phyloP scores from a whole-genome alignment of 2,329 filamentous ascomycete species.

The Monosporascus ibericus region DNA sequence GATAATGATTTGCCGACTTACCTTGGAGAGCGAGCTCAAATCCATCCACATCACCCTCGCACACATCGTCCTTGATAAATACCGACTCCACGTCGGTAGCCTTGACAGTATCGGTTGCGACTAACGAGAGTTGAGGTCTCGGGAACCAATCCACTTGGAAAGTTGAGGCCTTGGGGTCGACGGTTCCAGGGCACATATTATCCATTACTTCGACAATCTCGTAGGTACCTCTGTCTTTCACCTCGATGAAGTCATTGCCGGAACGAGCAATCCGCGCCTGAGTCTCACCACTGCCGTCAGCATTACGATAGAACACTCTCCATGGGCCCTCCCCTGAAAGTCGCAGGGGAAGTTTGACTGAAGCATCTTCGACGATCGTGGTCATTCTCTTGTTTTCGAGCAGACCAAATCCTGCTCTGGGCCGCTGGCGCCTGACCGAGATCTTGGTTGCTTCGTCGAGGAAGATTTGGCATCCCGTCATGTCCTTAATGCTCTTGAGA shows the following conservation, averaged over 20 bases:
- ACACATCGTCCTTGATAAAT: conserved; percentile 74
- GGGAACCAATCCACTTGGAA: conserved; percentile 85
- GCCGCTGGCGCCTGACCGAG: conserved; percentile 79
- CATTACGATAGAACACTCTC: conserved; percentile 69
- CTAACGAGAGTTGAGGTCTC: conserved; percentile 64
- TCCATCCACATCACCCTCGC: conserved; percentile 88
- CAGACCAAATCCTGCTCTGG: conserved; percentile 77
- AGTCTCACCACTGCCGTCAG: conserved; percentile 42
- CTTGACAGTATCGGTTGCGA: conserved; percentile 57
- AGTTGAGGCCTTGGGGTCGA: conserved; percentile 65
- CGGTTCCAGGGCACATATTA: conserved; percentile 70
- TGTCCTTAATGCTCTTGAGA: conserved; percentile 80
- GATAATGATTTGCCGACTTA: conserved; percentile 31
- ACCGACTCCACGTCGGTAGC: conserved; percentile 38
- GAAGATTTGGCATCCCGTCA: conserved; percentile 77
- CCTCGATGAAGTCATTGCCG: conserved; percentile 63
- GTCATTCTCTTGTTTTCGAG: conserved; percentile 74
- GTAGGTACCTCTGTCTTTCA: conserved; percentile 66
- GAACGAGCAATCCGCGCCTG: conserved; percentile 25
- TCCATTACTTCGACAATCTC: conserved; percentile 74
- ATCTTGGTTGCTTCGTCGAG: conserved; percentile 82
- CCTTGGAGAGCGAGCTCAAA: conserved; percentile 77
- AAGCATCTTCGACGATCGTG: conserved; percentile 69
- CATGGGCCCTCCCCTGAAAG: conserved; percentile 83
- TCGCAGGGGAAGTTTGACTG: conserved; percentile 71